Evolutionary conservation across 2,329 filamentous ascomycete species (phyloP), one percentile per base, ranked within the genome.

Genomic region (Phialemoniopsis sp.): DNA sequence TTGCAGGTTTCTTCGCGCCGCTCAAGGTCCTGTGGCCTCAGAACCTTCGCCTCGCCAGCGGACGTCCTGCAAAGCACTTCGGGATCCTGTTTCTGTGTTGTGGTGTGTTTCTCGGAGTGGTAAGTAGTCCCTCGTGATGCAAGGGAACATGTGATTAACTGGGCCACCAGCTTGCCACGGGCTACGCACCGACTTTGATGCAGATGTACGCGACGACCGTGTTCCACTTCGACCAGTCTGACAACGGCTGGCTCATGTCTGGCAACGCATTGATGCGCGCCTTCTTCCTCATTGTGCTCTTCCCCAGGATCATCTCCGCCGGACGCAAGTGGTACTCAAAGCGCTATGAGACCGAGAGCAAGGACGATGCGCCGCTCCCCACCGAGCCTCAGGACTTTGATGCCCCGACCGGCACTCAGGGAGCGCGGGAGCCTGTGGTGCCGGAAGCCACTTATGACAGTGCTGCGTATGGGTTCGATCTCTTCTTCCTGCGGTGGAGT

Each of bases 71-170:
- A 34, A 75, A 59, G n/a, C 75, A 83, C 42, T 76, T 75, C 18
- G 80, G 81, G 2, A 68, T 82, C 2, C 58, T 81, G 4, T 71
- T 83, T 3, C 71, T 85, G 7, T 80, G 78, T n/a, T 59, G 68
- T 1, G 81, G 81, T 2, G 77, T 83, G 5, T 85, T 83, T 44
- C 57, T 82, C 1, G 80, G 76, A 1, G 78, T 85, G 0, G 67
- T 72, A 52, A 51, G 65, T 61, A n/a, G n/a, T n/a, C n/a, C n/a
- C 13, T 17, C n/a, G 6, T 8, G n/a, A n/a, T n/a, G n/a, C n/a
- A n/a, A n/a, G n/a, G n/a, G n/a, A n/a, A n/a, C 2, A 4, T 6
- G 8, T 21, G 13, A 12, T 13, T 36, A 18, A 36, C 19, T 7
- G 4, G 19, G 14, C 8, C 21, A 13, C 29, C 37, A 68, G 47